phyloP scores from a whole-genome alignment of 192 early-diverging fungal species.

The Linnemannia schmuckeri region DNA sequence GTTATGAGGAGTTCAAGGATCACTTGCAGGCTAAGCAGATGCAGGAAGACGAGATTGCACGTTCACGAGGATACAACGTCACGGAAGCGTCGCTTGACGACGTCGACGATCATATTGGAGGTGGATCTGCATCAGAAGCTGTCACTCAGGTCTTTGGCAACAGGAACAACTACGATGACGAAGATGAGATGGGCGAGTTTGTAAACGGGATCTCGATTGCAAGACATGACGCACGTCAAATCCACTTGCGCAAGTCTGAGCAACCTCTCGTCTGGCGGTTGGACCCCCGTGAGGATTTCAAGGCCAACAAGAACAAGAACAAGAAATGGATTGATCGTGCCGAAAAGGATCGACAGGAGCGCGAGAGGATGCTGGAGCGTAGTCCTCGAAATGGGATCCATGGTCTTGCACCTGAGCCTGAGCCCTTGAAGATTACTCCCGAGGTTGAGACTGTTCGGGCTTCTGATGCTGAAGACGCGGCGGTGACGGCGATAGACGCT shows the following conservation, averaged over 20 bases:
- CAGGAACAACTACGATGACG: constrained; percentile 4
- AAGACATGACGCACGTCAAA: neutral
- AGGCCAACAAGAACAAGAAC: constrained; percentile 41
- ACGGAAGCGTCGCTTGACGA: neutral
- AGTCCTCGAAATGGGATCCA: constrained; percentile 25
- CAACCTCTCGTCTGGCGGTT: constrained; percentile 42
- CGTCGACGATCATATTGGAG: constrained; percentile 4
- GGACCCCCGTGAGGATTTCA: constrained; percentile 50
- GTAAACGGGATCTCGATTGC: neutral
- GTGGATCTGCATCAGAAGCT: neutral
- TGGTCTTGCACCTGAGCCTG: constrained; percentile 20
- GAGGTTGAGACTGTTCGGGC: neutral
- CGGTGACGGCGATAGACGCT: neutral
- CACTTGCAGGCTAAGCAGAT: constrained; percentile 35
- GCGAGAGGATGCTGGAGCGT: constrained; percentile 24
- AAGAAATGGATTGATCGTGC: constrained; percentile 22
- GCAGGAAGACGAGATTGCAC: constrained; percentile 27
- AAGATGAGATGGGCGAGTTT: neutral
- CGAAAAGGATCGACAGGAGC: neutral
- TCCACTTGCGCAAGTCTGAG: constrained; percentile 33
- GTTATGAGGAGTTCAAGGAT: constrained; percentile 40
- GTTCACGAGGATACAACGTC: neutral
- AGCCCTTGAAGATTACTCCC: constrained; percentile 3
- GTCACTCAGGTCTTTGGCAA: neutral
- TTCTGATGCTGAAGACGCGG: neutral